Conservation (phyloP, 2,329 filamentous ascomycete species). For the Clonostachys chloroleuca region DNA sequence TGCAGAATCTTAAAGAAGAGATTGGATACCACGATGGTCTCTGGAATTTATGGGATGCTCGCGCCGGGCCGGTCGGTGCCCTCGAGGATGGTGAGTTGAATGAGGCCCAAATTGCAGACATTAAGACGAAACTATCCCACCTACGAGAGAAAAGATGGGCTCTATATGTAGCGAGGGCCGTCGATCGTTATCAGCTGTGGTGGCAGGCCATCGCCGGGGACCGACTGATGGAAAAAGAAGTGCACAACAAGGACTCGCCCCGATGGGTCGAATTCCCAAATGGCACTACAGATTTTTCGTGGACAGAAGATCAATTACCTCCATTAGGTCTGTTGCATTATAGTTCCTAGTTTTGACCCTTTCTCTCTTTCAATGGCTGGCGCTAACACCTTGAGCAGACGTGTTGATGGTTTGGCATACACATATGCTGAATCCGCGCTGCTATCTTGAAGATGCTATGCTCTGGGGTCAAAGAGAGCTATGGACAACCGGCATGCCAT, state of each 20-base stretch:
- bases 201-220: constrained; percentile 24
- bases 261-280: too few species aligned
- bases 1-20: constrained; percentile 63
- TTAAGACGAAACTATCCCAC: too few species aligned
- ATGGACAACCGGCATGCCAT: constrained; percentile 65
- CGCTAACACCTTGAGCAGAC: constrained; percentile 42
- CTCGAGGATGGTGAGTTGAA: constrained; percentile 6
- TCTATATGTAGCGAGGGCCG: constrained; percentile 59
- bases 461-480: constrained; percentile 46
- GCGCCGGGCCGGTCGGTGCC: constrained; percentile 16
- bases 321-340: too few species aligned
- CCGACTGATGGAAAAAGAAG: constrained; percentile 13
- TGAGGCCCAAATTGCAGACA: neutral
- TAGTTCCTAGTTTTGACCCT: too few species aligned
- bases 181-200: constrained; percentile 60
- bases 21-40: constrained; percentile 63
- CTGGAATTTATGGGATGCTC: constrained; percentile 55
- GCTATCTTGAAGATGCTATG: constrained; percentile 69
- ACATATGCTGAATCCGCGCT: constrained; percentile 72
- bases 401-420: constrained; percentile 78
- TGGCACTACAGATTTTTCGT: too few species aligned
- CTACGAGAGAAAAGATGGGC: constrained; percentile 67
- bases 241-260: too few species aligned
- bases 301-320: too few species aligned
- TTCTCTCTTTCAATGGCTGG: too few species aligned